Base-by-base conservation (phyloP, 805 yeast genomes). In the Myxozyma melibiosi region DNA sequence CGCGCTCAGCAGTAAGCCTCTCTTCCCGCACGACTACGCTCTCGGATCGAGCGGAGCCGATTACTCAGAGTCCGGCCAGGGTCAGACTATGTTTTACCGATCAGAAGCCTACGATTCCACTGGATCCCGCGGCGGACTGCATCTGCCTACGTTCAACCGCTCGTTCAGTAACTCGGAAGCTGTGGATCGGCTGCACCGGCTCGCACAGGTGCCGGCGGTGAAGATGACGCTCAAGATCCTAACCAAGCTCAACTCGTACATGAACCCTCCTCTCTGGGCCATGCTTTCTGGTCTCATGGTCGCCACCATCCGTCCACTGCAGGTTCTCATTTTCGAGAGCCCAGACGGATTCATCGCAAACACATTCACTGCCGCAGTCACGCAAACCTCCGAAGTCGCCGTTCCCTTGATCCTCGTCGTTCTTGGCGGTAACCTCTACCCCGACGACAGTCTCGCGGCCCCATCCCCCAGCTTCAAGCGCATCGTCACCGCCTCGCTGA, bases 221-320 rank as follows among this genome's bases (percentile, higher is more conserved):
- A 25, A 27, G 13, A 3, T 44, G 14, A 9, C 37, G 14, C 11
- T 13, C 24, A 28, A n/a, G 22, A n/a, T 56, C n/a, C 30, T 48
- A 2, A 14, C 3, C 25, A 55, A 22, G 6, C 13, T 76, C 37
- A 61, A 70, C 52, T 58, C 65, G 33, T 80, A 79, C 67, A 83
- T 84, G 87, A 83, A 83, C 67, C 85, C 86, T 2, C 88, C 88
- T 4, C 72, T 83, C 55, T 83, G 83, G 74, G 77, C 88, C 28
- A 83, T 83, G 86, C 67, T 81, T 5, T 60, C 79, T 1, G 81
- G 86, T n/a, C 76, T 84, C 20, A 55, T 80, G n/a, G 82, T 84
- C 31, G 87, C 86, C 4, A 75, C 83, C 1, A 73, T 83, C 20
- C 82, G 84, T 4, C 68, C 73, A 2, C 67, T 82, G 33, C 80